Conservation (phyloP, 306 rosid species). For the Rosa lucieae region DNA sequence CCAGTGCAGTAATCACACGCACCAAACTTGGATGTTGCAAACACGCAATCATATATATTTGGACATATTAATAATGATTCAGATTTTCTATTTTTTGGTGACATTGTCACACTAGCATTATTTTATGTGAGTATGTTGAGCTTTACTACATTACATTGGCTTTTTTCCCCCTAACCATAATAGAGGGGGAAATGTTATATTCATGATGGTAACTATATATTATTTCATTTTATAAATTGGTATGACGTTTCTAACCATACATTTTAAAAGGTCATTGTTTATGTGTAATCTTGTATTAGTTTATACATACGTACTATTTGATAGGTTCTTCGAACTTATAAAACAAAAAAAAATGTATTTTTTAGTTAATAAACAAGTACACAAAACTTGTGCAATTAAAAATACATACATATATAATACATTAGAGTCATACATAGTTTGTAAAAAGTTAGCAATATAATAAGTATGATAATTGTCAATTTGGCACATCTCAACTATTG, state of each 20-base stretch:
- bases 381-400: neutral
- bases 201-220: neutral
- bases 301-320: neutral
- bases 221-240: neutral
- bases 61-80: neutral
- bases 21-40: neutral
- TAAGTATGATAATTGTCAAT: neutral
- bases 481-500: neutral
- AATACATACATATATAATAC: neutral
- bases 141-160: conserved; percentile 2
- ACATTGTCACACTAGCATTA: neutral
- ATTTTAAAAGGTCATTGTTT: neutral
- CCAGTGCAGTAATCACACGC: conserved; percentile 21
- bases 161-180: neutral
- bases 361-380: neutral
- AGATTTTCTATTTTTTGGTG: neutral
- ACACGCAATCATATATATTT: conserved; percentile 26
- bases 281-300: conserved; percentile 2
- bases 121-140: neutral
- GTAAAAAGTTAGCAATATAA: neutral
- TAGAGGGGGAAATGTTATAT: neutral
- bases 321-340: conserved; percentile 3
- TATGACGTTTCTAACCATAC: neutral
- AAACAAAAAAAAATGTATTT: neutral
- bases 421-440: neutral